phyloP scores from a whole-genome alignment of 2,329 filamentous ascomycete genomes.

The Diaporthe vaccinii region DNA sequence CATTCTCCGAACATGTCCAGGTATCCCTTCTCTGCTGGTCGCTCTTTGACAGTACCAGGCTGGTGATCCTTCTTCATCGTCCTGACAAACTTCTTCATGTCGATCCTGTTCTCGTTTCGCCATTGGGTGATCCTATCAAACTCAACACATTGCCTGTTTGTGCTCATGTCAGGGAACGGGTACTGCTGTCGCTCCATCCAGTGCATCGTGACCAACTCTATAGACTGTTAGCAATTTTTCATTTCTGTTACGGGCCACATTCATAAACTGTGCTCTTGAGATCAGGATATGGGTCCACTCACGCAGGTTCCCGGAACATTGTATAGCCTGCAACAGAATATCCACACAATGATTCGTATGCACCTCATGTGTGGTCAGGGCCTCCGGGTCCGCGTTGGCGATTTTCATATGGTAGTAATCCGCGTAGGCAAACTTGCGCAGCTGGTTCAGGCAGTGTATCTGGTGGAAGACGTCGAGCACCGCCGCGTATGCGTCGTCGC shows the following conservation, averaged over 20 bases:
- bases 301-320: constrained; percentile 50
- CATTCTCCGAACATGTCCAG: constrained; percentile 12
- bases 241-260: no score
- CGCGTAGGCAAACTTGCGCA: constrained; percentile 48
- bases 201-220: constrained; percentile 51
- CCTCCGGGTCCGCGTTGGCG: constrained; percentile 39
- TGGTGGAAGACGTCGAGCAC: constrained; percentile 51
- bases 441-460: constrained; percentile 51
- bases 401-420: constrained; percentile 45
- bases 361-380: constrained; percentile 40
- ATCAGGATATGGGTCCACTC: not conserved
- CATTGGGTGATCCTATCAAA: constrained; percentile 47
- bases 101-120: constrained; percentile 43
- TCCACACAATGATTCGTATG: constrained; percentile 54
- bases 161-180: constrained; percentile 52
- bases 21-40: constrained; percentile 15
- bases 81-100: constrained; percentile 43
- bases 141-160: constrained; percentile 52
- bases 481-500: constrained; percentile 50
- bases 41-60: not conserved
- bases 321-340: constrained; percentile 51
- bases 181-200: constrained; percentile 50
- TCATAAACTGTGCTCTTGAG: no score
- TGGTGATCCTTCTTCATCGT: constrained; percentile 42
- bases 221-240: not conserved